Conservation (phyloP, 805 yeast species). For the Grigorovia yakushimaensis region DNA sequence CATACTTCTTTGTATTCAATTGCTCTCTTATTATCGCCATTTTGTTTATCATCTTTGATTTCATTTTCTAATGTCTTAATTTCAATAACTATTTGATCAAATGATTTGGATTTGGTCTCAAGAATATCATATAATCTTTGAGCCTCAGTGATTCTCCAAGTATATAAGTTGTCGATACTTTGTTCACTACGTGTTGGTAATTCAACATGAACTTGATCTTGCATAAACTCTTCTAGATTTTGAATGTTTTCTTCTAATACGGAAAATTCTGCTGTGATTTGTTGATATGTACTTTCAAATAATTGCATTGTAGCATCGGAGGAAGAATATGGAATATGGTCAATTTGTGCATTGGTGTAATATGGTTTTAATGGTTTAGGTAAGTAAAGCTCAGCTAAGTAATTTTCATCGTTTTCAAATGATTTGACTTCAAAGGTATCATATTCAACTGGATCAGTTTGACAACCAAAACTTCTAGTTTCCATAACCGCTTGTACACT, state of each 20-base stretch:
- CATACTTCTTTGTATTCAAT: not conserved
- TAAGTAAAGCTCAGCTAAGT: slow-evolving; percentile 18
- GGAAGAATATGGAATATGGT: slow-evolving; percentile 7
- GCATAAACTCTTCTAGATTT: slow-evolving; percentile 22
- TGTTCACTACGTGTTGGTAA: slow-evolving; percentile 19
- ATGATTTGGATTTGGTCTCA: not conserved
- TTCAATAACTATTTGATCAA: slow-evolving; percentile 3
- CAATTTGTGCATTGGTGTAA: slow-evolving; percentile 15
- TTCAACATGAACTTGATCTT: slow-evolving; percentile 25
- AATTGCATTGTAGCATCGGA: slow-evolving; percentile 11
- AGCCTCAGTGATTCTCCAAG: slow-evolving; percentile 33
- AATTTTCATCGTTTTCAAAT: slow-evolving; percentile 29
- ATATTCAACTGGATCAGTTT: slow-evolving; percentile 12
- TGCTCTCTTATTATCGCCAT: not conserved
- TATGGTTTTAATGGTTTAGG: slow-evolving; percentile 16
- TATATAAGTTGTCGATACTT: slow-evolving; percentile 22
- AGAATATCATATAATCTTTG: slow-evolving; percentile 9
- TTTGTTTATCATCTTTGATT: not conserved
- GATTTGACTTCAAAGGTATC: slow-evolving; percentile 14
- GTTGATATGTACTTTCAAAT: slow-evolving; percentile 20
- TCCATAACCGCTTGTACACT: slow-evolving; percentile 18
- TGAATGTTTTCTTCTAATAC: slow-evolving; percentile 26
- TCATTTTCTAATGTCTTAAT: slow-evolving; percentile 1
- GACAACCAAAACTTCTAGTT: slow-evolving; percentile 5
- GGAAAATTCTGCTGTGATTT: slow-evolving; percentile 27